phyloP scores from a whole-genome alignment of 2,329 filamentous ascomycete genomes.

The Lachnellula arida region DNA sequence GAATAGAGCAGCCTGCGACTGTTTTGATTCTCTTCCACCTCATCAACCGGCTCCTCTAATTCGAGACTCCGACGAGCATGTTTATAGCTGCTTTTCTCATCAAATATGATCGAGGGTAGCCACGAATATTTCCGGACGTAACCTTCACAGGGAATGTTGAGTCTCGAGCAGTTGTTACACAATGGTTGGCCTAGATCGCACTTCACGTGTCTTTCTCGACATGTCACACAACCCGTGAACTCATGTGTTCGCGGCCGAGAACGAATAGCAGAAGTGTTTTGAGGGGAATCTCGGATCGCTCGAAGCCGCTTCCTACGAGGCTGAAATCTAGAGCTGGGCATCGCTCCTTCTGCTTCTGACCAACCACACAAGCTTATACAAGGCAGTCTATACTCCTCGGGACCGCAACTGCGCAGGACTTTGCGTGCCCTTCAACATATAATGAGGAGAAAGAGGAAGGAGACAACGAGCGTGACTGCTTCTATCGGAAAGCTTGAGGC shows the following conservation, averaged over 20 bases:
- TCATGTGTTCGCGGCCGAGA: conserved; percentile 13
- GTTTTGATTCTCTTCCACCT: conserved; percentile 6
- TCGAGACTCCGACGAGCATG: not conserved
- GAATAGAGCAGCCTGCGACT: conserved; percentile 3
- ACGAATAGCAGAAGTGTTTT: no score
- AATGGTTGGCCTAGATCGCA: conserved; percentile 11
- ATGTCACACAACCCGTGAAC: conserved; percentile 15
- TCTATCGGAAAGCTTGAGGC: no score
- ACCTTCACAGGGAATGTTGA: conserved; percentile 12
- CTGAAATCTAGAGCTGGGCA: no score
- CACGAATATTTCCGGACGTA: conserved; percentile 14
- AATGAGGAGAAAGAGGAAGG: no score
- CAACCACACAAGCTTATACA: no score
- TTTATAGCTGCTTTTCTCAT: not conserved
- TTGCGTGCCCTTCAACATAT: no score
- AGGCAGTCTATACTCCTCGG: no score
- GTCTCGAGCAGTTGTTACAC: conserved; percentile 11
- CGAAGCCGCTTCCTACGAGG: no score
- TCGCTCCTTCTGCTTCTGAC: no score
- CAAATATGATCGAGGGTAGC: conserved; percentile 6
- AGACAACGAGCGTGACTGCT: no score
- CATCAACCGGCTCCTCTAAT: not conserved
- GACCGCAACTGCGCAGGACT: no score
- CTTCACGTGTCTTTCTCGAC: conserved; percentile 16
- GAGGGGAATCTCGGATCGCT: no score